phyloP scores from a whole-genome alignment of 1,284 basidiomycete species.

The Tranzscheliella williamsii region DNA sequence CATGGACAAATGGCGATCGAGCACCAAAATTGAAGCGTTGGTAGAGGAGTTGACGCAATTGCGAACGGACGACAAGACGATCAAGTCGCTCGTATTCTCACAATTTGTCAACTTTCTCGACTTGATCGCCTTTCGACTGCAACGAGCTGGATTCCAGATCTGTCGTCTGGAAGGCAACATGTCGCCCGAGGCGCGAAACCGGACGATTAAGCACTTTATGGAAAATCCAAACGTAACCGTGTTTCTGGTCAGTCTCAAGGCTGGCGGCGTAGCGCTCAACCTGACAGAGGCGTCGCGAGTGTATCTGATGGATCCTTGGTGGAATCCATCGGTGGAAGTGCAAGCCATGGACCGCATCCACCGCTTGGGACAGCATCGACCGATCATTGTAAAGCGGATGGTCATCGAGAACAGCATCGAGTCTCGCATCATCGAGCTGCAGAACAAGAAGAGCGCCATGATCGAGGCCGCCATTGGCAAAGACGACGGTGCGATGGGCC shows the following conservation, averaged over 20 bases:
- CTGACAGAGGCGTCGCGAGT: conserved; percentile 60
- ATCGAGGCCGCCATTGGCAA: conserved; percentile 60
- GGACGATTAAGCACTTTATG: conserved; percentile 94
- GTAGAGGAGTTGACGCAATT: conserved; percentile 89
- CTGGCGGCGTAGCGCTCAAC: conserved; percentile 81
- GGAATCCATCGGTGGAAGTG: conserved; percentile 59
- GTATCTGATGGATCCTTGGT: conserved; percentile 60
- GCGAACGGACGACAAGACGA: conserved; percentile 80
- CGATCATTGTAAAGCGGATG: conserved; percentile 88
- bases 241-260: conserved; percentile 91
- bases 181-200: conserved; percentile 92
- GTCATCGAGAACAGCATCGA: conserved; percentile 97
- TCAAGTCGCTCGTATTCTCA: conserved; percentile 94
- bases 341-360: conserved; percentile 91
- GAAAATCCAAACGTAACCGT: conserved; percentile 91
- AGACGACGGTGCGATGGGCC: conserved; percentile 59
- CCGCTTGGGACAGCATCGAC: conserved; percentile 85
- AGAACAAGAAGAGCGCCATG: conserved; percentile 80
- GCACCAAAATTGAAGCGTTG: conserved; percentile 94
- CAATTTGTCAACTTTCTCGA: conserved; percentile 82
- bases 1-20: conserved; percentile 86
- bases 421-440: conserved; percentile 82
- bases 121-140: conserved; percentile 87
- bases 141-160: conserved; percentile 82
- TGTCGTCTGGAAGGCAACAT: conserved; percentile 95